Percentiles rank a stretch among this genome's conserved stretches.
phyloP scores from a whole-genome alignment of 768 basidiomycete species.

The Xerocomellus chrysenteron region DNA sequence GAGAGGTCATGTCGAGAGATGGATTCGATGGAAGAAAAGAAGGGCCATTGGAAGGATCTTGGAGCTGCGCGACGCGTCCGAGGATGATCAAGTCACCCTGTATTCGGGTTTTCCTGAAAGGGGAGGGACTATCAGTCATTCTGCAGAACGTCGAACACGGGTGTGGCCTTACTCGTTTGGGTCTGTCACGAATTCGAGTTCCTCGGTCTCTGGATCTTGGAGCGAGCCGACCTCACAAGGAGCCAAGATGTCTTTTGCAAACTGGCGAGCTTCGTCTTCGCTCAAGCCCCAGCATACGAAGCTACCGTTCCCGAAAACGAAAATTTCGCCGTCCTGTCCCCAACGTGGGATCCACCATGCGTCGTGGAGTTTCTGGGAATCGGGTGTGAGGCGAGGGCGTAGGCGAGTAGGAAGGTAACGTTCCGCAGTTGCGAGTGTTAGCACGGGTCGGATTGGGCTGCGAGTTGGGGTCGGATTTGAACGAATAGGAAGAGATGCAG shows the following conservation, averaged over 20 bases:
- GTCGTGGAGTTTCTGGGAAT: conserved; percentile 65
- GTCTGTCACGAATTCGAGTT: conserved; percentile 90
- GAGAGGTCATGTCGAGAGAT: conserved; percentile 65
- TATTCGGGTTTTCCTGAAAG: conserved; percentile 71
- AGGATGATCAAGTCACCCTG: conserved; percentile 93
- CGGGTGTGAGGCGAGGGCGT: conserved; percentile 51
- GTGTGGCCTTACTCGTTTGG: conserved; percentile 66
- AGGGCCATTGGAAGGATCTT: conserved; percentile 44
- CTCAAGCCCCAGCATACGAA: conserved; percentile 89
- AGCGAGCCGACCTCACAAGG: conserved; percentile 64
- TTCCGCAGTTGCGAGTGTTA: conserved; percentile 83
- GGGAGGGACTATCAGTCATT: conserved; percentile 4
- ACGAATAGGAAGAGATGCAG: conserved; percentile 83
- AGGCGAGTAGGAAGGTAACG: conserved; percentile 71
- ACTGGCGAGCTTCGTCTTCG: conserved; percentile 69
- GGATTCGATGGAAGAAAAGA: conserved; percentile 48
- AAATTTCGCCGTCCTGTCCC: conserved; percentile 75
- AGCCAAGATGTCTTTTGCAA: conserved; percentile 61
- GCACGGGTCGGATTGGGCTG: conserved; percentile 70
- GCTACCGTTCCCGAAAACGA: conserved; percentile 85
- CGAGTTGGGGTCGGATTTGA: conserved; percentile 84
- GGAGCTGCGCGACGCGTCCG: conserved; percentile 64
- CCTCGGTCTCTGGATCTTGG: conserved; percentile 77
- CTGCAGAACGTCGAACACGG: not conserved
- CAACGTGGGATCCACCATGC: conserved; percentile 79